A percentile compares a stretch with the other conserved stretches of the same genome.
These are phyloP conservation scores for Phytophthora nicotianae DNA, from an alignment of 352 stramenopile genomes.

Conservation along the genomic window DNA sequence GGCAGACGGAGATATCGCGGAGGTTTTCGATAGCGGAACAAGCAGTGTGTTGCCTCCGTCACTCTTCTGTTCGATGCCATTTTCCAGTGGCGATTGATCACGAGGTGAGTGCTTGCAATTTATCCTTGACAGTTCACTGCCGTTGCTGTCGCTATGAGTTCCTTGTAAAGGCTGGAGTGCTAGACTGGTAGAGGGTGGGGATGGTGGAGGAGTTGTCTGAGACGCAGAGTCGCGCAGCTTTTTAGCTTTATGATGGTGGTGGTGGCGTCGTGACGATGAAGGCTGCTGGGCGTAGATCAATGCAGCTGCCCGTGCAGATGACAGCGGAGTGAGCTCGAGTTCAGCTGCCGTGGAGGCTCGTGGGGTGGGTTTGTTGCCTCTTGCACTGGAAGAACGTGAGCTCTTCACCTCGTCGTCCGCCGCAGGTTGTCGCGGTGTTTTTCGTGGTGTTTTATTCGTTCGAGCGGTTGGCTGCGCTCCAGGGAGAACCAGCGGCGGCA, in stretches of 20 bases:
- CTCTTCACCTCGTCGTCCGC: slow-evolving; percentile 3
- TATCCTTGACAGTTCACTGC: slow-evolving; percentile 11
- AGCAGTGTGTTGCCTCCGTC: slow-evolving; percentile 12
- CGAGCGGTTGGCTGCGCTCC: slow-evolving; percentile 7
- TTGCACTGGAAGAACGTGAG: slow-evolving; percentile 11
- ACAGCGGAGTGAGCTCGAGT: slow-evolving; percentile 28
- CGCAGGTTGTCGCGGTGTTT: background rate
- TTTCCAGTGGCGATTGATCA: slow-evolving; percentile 3
- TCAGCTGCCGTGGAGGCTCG: slow-evolving; percentile 7
- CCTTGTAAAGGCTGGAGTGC: background rate
- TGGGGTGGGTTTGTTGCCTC: slow-evolving; percentile 10
- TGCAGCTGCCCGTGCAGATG: slow-evolving; percentile 35
- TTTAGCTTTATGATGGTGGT: slow-evolving; percentile 27
- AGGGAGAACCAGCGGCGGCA: slow-evolving; percentile 30
- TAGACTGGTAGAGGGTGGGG: slow-evolving; percentile 12
- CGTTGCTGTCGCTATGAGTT: slow-evolving; percentile 6
- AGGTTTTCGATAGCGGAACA: slow-evolving; percentile 19
- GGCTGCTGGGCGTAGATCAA: slow-evolving; percentile 35
- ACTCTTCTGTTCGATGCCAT: slow-evolving; percentile 3
- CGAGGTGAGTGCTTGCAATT: slow-evolving; percentile 19
- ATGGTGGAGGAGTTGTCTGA: slow-evolving; percentile 24
- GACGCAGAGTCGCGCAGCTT: slow-evolving; percentile 22
- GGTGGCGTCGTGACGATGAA: slow-evolving; percentile 13
- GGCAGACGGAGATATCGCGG: background rate
- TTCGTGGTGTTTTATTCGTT: slow-evolving; percentile 20